phyloP scores from a whole-genome alignment of 306 rosid species.

The Acacia confusa region DNA sequence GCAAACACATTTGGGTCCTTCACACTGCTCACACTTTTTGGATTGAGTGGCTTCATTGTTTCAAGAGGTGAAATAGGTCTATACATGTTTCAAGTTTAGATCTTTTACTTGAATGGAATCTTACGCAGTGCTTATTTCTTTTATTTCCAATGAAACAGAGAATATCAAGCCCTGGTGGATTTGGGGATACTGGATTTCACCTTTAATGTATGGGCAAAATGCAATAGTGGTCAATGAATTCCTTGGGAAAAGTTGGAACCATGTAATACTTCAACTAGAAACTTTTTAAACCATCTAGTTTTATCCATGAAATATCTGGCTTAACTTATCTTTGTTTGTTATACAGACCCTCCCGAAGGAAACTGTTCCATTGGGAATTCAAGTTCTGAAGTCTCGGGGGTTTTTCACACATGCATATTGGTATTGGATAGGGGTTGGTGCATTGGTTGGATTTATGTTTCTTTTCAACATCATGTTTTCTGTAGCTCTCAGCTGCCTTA shows the following conservation, averaged over 20 bases:
- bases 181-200: slow-evolving; percentile 66
- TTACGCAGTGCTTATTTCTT: slow-evolving; percentile 24
- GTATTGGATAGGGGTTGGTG: slow-evolving; percentile 64
- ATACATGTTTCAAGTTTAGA: neutral
- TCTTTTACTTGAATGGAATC: neutral
- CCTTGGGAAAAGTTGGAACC: slow-evolving; percentile 58
- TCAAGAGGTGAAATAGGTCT: slow-evolving; percentile 39
- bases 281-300: slow-evolving; percentile 9
- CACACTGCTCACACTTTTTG: slow-evolving; percentile 31
- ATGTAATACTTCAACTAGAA: slow-evolving; percentile 38
- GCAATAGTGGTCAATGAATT: slow-evolving; percentile 58
- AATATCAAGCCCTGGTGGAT: slow-evolving; percentile 56
- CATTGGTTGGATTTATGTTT: slow-evolving; percentile 42
- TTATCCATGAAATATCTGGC: neutral
- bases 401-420: slow-evolving; percentile 47
- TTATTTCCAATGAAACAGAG: slow-evolving; percentile 42
- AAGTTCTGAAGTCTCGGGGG: slow-evolving; percentile 47
- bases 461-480: slow-evolving; percentile 36
- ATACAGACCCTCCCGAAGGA: slow-evolving; percentile 34
- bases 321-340: slow-evolving; percentile 12
- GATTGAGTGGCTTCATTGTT: slow-evolving; percentile 51
- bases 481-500: slow-evolving; percentile 47
- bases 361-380: slow-evolving; percentile 46
- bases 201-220: slow-evolving; percentile 61
- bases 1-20: slow-evolving; percentile 43